A percentile compares a stretch with the other conserved stretches of the same genome.
Evolutionary conservation across 345 rosid species (phyloP).

Genomic region (Euphorbia pulcherrima): DNA sequence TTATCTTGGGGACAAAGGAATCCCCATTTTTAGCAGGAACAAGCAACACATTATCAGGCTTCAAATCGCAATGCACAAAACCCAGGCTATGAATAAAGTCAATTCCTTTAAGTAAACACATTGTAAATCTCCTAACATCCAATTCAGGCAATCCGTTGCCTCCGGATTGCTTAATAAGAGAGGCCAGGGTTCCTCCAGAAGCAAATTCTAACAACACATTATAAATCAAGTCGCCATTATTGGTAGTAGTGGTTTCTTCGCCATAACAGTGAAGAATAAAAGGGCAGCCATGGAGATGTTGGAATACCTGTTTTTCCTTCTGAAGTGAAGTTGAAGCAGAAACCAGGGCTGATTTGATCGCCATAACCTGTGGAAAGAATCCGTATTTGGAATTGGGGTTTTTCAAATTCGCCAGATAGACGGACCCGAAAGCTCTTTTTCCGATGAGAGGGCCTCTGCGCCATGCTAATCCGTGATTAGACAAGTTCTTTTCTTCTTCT

Average conservation of each 20-base stretch:
- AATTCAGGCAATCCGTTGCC: slow-evolving; percentile 43
- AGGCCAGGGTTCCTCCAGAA: slow-evolving; percentile 55
- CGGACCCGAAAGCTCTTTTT: slow-evolving; percentile 55
- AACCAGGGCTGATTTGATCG: slow-evolving; percentile 57
- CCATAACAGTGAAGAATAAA: slow-evolving; percentile 55
- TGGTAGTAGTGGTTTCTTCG: slow-evolving; percentile 30
- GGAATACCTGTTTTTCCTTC: slow-evolving; percentile 48
- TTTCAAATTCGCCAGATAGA: slow-evolving; percentile 39
- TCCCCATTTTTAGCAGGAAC: slow-evolving; percentile 17
- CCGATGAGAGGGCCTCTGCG: slow-evolving; percentile 62
- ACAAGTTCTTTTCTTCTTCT: background rate
- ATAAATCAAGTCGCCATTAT: slow-evolving; percentile 38
- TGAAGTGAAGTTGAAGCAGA: slow-evolving; percentile 32
- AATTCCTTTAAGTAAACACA: slow-evolving; percentile 53
- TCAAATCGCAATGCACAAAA: slow-evolving; percentile 63
- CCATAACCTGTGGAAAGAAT: slow-evolving; percentile 39
- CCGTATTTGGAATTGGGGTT: slow-evolving; percentile 5
- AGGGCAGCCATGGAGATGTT: slow-evolving; percentile 38
- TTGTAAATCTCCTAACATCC: slow-evolving; percentile 39
- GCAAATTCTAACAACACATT: slow-evolving; percentile 68
- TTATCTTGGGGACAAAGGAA: slow-evolving; percentile 35
- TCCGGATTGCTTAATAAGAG: slow-evolving; percentile 29
- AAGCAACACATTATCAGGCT: slow-evolving; percentile 51
- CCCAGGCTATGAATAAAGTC: slow-evolving; percentile 51
- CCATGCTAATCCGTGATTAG: slow-evolving; percentile 30